Evolutionary conservation across 2,329 filamentous ascomycete species (phyloP), one percentile per base, ranked within the genome.

Genomic region (Trichoderma atrobrunneum): DNA sequence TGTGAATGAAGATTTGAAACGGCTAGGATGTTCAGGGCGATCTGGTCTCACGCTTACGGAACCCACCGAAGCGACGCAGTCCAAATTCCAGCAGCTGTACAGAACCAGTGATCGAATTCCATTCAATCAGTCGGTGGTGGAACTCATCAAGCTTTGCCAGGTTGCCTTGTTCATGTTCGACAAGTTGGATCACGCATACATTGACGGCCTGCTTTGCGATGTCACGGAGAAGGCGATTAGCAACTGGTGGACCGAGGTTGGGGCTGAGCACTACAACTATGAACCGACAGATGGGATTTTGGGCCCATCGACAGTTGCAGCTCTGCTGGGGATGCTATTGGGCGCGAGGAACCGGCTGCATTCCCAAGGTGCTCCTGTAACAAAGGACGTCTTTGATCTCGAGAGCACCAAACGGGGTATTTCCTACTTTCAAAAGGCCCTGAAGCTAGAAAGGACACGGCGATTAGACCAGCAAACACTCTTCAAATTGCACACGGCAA

Each of bases 191-290:
- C 88, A 91, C 34, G 93, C 95, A 75, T 98, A 97, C 79, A 93
- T 93, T 8, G 96, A 99, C 78, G 96, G 96, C 0, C 83, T 98
- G 28, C 87, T 99, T 3, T 99, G 96, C 80, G 96, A 99, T 82
- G 87, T 96, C 57, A 98, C 96, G 0, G 96, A 99, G 80, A 91
- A 88, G 74, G 94, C 95, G 2, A 90, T 98, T 76, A 92, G 91
- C 74, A 93, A 98, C 80, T 99, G 96, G 96, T 98, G 96, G 96
- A 91, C 93, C 1, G 93, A 97, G 77, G 92, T 98, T 73, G 96
- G 96, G 2, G 91, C 91, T 0, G 95, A 98, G 75, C 91, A 96
- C 78, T 98, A 95, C 84, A 97, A 95, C 70, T 89, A 94, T 39
- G 96, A 98, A 80, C 95, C 96, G 1, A 92, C 92, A 11, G 96